A percentile compares a stretch with the other conserved stretches of the same genome.
Conservation (phyloP, 768 basidiomycete species). For the Omphalotus guepiniiformis region DNA sequence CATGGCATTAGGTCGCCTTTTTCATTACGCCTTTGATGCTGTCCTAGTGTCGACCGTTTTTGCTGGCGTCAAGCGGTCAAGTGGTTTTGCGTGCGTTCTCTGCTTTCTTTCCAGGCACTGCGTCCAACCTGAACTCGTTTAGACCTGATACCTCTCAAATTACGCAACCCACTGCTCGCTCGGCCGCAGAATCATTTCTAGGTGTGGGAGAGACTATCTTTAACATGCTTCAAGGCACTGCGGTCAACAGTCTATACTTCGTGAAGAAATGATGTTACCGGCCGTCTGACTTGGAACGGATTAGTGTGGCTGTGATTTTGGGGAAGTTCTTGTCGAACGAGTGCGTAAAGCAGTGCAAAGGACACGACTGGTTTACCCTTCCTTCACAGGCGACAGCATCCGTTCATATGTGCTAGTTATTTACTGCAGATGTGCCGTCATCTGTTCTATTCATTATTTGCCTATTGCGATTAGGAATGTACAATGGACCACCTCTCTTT, state of each 20-base stretch:
- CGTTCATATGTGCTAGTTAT: no score
- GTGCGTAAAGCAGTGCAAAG: no score
- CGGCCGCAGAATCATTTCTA: slow-evolving; percentile 77
- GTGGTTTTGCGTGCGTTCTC: slow-evolving; percentile 78
- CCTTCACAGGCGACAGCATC: no score
- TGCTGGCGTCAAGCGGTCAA: slow-evolving; percentile 87
- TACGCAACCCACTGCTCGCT: slow-evolving; percentile 72
- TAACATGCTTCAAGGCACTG: slow-evolving; percentile 77
- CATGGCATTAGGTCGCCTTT: slow-evolving; percentile 56
- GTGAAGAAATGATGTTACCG: no score
- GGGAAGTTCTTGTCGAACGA: no score
- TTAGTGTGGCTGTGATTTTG: no score
- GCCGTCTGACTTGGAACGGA: no score
- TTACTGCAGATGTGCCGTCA: no score
- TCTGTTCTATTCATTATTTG: no score
- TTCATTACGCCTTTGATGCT: slow-evolving; percentile 83
- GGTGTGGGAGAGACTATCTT: slow-evolving; percentile 87
- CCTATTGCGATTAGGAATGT: no score
- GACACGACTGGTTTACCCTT: no score
- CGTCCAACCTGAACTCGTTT: slow-evolving; percentile 5
- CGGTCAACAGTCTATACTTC: slow-evolving; percentile 86
- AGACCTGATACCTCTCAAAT: slow-evolving; percentile 69
- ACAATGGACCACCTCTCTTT: no score
- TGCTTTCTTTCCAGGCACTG: slow-evolving; percentile 6
- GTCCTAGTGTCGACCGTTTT: slow-evolving; percentile 83